Conservation (phyloP, 306 rosid species). For the Crotalaria pallida region DNA sequence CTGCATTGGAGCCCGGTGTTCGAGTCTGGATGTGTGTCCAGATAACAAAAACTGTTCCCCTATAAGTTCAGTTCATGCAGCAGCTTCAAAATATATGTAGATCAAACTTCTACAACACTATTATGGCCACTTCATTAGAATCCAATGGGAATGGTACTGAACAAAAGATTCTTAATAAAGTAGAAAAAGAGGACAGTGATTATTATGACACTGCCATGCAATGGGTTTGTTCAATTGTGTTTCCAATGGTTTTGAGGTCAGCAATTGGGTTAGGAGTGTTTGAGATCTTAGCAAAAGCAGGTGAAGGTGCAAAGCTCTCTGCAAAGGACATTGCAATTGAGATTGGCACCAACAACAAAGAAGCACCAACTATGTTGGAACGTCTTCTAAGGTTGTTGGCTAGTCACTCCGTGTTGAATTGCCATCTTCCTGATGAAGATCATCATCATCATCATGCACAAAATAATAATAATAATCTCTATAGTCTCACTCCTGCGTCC, state of each 20-base stretch:
- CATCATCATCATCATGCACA: no score
- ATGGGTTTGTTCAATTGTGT: background rate
- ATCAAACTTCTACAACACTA: no score
- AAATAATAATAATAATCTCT: slow-evolving; percentile 10
- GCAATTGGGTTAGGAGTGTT: slow-evolving; percentile 42
- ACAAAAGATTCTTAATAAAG: background rate
- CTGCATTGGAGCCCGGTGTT: no score
- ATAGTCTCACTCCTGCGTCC: slow-evolving; percentile 28
- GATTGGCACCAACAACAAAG: slow-evolving; percentile 33
- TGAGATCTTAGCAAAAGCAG: slow-evolving; percentile 40
- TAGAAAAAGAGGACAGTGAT: background rate
- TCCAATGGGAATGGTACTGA: background rate
- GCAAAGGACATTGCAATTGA: slow-evolving; percentile 29
- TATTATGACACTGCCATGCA: slow-evolving; percentile 21
- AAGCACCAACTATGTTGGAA: slow-evolving; percentile 47
- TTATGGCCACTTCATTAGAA: slow-evolving; percentile 7
- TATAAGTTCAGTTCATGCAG: no score
- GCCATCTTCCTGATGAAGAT: slow-evolving; percentile 7
- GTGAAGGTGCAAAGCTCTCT: slow-evolving; percentile 36
- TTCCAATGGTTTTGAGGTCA: slow-evolving; percentile 35
- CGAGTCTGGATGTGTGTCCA: no score
- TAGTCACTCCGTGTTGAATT: slow-evolving; percentile 36
- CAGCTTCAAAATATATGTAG: no score
- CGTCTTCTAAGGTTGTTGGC: slow-evolving; percentile 48
- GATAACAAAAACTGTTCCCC: no score